Evolutionary conservation across 768 basidiomycete genomes (phyloP), one percentile per base, ranked within the genome.

Genomic region (Rhizopogon sp.): DNA sequence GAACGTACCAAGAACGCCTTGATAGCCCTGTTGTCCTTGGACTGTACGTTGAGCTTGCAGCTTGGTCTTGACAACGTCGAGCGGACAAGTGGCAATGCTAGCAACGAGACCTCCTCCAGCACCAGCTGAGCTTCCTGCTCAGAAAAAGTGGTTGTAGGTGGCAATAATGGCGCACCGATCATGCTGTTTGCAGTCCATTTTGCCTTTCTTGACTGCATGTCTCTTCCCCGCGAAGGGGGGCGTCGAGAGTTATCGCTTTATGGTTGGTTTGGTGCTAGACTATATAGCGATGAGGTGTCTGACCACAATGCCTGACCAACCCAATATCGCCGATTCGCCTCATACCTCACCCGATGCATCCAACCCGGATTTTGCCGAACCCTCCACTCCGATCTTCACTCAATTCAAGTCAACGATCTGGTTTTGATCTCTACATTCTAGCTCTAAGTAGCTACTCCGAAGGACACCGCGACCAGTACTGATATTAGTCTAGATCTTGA

Each of bases 1-100:
- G 40, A 17, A 75, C 83, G 54, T 63, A 90, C 91, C 88, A 55
- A 81, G 58, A 43, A 93, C 82, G 35, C 93, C 90, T 60, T 85
- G 74, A 70, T 96, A 96, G 16, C 81, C 85, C 57, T 76, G 72
- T 59, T 89, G 82, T 25, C 89, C 88, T 35, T 76, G 79, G 25
- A 85, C 71, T 16, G 79, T 77, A 46, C 85, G 80, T 70, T 97
- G 94, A n/a, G 97, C 97, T 74, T 99, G 97, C 49, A 99, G 72
- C 61, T 92, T 91, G 3, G 97, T 99, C 79, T 98, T 99, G 72
- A 99, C 79, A 54, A 99, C 96, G 71, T 99, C 97, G 47, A 99
- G 79, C 10, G 97, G 97, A 71, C 97, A 99, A 6, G 96, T 98
- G 54, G 92, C 90, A 58, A 98, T 78, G 71, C 88, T 90, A 50